Evolutionary conservation across 1,284 basidiomycete species (phyloP).

Genomic region (Ustilago nuda): DNA sequence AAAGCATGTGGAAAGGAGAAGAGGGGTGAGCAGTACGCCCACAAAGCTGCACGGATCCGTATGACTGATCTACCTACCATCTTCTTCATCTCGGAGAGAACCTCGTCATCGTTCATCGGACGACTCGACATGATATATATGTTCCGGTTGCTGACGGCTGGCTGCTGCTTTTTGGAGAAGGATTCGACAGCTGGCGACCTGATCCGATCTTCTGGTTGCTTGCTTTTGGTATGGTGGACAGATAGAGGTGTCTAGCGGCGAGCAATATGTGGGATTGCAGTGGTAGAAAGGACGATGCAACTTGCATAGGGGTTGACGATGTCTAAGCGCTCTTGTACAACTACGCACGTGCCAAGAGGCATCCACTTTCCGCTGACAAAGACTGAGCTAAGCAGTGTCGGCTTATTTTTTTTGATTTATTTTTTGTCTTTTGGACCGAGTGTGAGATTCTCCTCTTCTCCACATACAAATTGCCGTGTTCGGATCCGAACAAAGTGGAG

Average conservation of each 20-base stretch:
- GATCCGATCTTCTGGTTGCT: background rate
- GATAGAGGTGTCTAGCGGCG: background rate
- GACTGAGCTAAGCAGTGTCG: background rate
- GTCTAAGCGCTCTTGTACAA: background rate
- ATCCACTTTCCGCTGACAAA: background rate
- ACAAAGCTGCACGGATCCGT: background rate
- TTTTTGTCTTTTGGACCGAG: background rate
- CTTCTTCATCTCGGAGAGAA: constrained; percentile 97
- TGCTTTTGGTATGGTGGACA: background rate
- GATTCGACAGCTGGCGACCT: background rate
- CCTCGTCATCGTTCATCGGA: constrained; percentile 94
- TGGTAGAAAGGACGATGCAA: background rate
- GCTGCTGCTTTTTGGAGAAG: background rate
- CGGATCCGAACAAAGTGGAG: constrained; percentile 42
- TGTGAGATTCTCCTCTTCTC: background rate
- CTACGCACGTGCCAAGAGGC: constrained; percentile 39
- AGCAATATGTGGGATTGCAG: background rate
- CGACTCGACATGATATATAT: constrained; percentile 66
- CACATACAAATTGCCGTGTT: constrained; percentile 3
- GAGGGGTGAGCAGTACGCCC: background rate
- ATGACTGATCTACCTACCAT: constrained; percentile 76
- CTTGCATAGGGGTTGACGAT: constrained; percentile 2
- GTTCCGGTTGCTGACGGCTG: background rate
- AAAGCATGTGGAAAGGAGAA: background rate
- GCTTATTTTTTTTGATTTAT: too few relatives aligned